Evolutionary conservation across 352 stramenopile species (phyloP), one percentile per base, ranked within the genome.

Genomic region (Halophytophthora batemanensis): DNA sequence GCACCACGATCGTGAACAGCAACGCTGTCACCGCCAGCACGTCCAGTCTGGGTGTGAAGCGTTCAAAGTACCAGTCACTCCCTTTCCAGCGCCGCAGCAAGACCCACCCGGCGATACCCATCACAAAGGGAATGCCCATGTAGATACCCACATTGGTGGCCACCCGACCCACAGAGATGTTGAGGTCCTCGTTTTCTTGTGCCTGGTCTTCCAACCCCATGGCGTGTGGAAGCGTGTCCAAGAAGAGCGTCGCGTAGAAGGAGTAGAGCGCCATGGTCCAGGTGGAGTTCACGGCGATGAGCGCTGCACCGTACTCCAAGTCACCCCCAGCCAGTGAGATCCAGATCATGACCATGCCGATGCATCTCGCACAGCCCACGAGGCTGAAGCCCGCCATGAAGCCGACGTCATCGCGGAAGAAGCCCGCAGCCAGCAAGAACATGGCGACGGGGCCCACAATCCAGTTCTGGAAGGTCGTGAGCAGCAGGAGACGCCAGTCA

Each of bases 271-370:
- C 70, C 58, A 90, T 71, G 14, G 78, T 75, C 49, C 81, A 52
- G 36, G 87, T 19, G 15, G 81, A 79, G 61, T 93, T 93, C 43
- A 90, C 45, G 2, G 75, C 75, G 33, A 90, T 74, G 59, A 90
- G 79, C 29, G 77, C 71, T 0, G 82, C 70, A 14, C 79, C 82
- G 51, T 86, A 86, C 49, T 85, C 77, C 31, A 77, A 56, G 53
- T 93, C 74, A 1, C 79, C 79, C 2, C 61, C 60, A 19, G 79
- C 77, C 12, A 93, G 57, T 23, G 56, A 62, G 56, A 83, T 86
- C 82, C 79, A 93, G 51, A 93, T 82, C 61, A 93, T 82, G 50
- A 90, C 82, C 82, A 93, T 93, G 17, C 73, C 79, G 35, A 87
- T 93, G 53, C 77, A 93, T 8, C 79, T 70, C 38, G 77, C 62